These are phyloP conservation scores for Paramecium caudatum DNA, from an alignment of 73 alveolate species.

Conservation along the genomic window DNA sequence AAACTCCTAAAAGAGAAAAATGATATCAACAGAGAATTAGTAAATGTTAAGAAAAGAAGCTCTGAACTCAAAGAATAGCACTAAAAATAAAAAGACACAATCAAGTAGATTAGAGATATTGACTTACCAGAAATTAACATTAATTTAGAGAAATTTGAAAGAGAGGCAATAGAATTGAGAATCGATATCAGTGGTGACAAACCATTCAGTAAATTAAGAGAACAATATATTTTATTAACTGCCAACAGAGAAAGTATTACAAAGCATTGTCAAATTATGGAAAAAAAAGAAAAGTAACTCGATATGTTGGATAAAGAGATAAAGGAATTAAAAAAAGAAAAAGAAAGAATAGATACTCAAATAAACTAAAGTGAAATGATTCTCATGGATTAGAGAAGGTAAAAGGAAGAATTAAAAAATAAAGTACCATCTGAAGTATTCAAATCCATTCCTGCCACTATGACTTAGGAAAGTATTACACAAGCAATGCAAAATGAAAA, in stretches of 20 bases:
- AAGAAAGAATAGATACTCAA: background rate
- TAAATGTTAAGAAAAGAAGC: background rate
- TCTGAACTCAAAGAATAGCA: background rate
- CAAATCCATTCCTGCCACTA: conserved; percentile 11
- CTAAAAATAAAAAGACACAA: background rate
- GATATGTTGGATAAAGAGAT: conserved; percentile 16
- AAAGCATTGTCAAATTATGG: conserved; percentile 4
- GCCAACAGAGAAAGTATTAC: background rate
- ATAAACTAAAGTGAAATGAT: conserved; percentile 13
- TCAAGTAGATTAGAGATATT: background rate
- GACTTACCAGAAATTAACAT: background rate
- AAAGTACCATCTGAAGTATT: background rate
- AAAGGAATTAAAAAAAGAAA: conserved; percentile 25
- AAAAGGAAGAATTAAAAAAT: background rate
- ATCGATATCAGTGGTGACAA: background rate
- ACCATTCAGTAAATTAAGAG: conserved; percentile 27
- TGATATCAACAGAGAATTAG: background rate
- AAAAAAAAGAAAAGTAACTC: background rate
- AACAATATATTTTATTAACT: background rate
- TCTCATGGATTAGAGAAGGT: conserved; percentile 10
- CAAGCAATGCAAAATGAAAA: background rate
- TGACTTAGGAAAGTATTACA: background rate
- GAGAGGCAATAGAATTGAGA: background rate
- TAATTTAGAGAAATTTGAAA: background rate
- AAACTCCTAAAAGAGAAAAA: background rate